These are phyloP conservation scores for Fraxinus baroniana DNA, from an alignment of 305 asterid species.

Conservation along the genomic window DNA sequence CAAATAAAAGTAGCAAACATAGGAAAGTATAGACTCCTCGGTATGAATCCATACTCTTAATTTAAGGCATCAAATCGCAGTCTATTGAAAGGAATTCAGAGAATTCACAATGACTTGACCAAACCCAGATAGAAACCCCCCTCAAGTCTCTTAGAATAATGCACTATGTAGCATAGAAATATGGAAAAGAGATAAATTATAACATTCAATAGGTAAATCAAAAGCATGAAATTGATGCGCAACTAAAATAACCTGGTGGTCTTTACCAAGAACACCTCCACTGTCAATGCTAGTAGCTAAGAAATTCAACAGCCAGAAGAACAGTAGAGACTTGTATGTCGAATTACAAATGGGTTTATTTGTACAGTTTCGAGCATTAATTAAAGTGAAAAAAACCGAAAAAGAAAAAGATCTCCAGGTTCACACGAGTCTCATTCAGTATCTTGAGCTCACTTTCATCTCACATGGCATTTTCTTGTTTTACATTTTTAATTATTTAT, in stretches of 20 bases:
- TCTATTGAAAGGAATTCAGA: neutral
- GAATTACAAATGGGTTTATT: neutral
- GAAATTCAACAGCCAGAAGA: neutral
- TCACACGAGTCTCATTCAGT: constrained; percentile 38
- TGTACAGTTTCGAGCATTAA: neutral
- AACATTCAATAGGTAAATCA: constrained; percentile 13
- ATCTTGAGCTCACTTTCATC: constrained; percentile 5
- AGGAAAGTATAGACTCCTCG: neutral
- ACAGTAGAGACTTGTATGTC: constrained; percentile 20
- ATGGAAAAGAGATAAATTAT: neutral
- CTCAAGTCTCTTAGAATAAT: neutral
- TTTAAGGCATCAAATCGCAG: neutral
- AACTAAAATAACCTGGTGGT: neutral
- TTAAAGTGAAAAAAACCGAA: neutral
- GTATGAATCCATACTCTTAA: neutral
- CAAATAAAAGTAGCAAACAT: neutral
- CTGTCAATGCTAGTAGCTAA: constrained; percentile 7
- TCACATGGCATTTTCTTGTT: neutral
- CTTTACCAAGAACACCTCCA: constrained; percentile 18
- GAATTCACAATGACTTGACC: neutral
- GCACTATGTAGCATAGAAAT: neutral
- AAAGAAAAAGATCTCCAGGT: constrained; percentile 19
- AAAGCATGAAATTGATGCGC: constrained; percentile 14
- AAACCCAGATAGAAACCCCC: constrained; percentile 7
- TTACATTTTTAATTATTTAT: no score